These are phyloP conservation scores for Ogataea methylovora DNA, from an alignment of 805 yeast species.

Conservation along the genomic window DNA sequence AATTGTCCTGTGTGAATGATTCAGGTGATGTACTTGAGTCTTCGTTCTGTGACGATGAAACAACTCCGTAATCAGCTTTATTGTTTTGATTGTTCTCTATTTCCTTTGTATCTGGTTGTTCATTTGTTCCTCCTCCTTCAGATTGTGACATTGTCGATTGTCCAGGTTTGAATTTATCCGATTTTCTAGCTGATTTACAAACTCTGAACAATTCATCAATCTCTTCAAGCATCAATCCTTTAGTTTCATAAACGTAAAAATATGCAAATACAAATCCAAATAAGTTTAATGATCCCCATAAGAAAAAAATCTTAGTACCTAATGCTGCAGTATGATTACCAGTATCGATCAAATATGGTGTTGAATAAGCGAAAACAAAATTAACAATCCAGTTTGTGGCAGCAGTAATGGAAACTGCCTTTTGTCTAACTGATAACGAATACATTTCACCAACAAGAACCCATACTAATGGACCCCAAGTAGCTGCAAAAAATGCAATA, in stretches of 20 bases:
- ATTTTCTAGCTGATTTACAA: conserved; percentile 47
- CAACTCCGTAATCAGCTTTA: background rate
- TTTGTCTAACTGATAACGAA: conserved; percentile 67
- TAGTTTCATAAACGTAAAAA: conserved; percentile 70
- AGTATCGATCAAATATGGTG: conserved; percentile 68
- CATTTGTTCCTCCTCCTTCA: no score
- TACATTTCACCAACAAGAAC: conserved; percentile 60
- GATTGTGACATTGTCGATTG: background rate
- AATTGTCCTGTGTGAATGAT: background rate
- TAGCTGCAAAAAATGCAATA: conserved; percentile 69
- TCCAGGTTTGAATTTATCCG: conserved; percentile 33
- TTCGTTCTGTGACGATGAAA: background rate
- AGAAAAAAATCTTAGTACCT: conserved; percentile 66
- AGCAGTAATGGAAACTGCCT: conserved; percentile 67
- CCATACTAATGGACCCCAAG: conserved; percentile 85
- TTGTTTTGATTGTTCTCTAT: background rate
- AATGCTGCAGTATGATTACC: conserved; percentile 61
- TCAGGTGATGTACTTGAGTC: background rate
- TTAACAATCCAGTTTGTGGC: conserved; percentile 79
- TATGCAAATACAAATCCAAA: conserved; percentile 54
- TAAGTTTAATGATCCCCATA: conserved; percentile 71
- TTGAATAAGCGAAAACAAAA: conserved; percentile 64
- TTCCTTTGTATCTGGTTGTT: background rate
- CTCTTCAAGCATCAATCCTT: conserved; percentile 73
- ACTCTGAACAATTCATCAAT: conserved; percentile 66